Percentiles rank a stretch among this genome's conserved stretches.
phyloP scores from a whole-genome alignment of 306 rosid species.

The Fragaria vesca region DNA sequence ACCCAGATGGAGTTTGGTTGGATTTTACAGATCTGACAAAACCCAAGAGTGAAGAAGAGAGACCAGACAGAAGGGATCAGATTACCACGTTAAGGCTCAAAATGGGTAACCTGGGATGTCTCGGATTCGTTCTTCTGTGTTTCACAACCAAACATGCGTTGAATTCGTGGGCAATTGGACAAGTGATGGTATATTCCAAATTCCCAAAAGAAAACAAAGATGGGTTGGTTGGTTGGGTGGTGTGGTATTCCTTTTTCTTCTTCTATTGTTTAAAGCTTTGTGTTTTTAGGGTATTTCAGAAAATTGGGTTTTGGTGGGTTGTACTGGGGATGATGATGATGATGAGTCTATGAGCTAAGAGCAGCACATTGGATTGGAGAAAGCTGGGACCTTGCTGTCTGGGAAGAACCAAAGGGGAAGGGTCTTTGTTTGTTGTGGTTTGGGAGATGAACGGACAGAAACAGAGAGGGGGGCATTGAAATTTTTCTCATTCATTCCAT shows the following conservation, averaged over 20 bases:
- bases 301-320: background rate
- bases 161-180: slow-evolving; percentile 1
- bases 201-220: background rate
- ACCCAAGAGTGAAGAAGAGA: background rate
- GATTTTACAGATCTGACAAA: background rate
- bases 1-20: background rate
- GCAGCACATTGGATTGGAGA: background rate
- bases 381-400: background rate
- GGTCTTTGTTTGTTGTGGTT: slow-evolving; percentile 9
- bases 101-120: background rate
- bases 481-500: background rate
- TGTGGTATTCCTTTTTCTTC: background rate
- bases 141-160: background rate
- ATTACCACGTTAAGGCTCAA: background rate
- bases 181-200: slow-evolving; percentile 8
- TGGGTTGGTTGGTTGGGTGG: background rate
- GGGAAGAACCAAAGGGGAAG: background rate
- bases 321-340: background rate
- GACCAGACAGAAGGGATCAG: background rate
- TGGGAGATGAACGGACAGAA: slow-evolving; percentile 13
- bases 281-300: background rate
- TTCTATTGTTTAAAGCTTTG: background rate
- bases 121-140: background rate
- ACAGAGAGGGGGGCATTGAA: background rate
- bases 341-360: background rate